Evolutionary conservation across 2,329 filamentous ascomycete genomes (phyloP), one percentile per base, ranked within the genome.

Genomic region (Penicillium sp.): DNA sequence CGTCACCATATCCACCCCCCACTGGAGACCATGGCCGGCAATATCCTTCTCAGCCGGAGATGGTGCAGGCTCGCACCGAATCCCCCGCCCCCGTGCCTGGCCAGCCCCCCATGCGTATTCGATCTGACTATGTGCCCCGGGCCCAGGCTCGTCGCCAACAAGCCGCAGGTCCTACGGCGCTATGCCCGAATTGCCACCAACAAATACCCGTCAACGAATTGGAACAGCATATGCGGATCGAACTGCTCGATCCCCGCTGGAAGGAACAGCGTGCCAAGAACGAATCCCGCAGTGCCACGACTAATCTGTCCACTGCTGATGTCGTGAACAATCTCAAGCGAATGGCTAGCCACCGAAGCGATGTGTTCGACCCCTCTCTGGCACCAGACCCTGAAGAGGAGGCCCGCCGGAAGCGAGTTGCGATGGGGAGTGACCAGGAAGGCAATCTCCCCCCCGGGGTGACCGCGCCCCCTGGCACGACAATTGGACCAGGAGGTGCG

Each of bases 251-350:
- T 66, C 91, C 91, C 0, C 82, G 86, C 50, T 97, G 91, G 90
- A 95, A 95, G 67, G 90, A 96, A 66, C 90, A 97, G 67, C 89
- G 90, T 58, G 86, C 88, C 49, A 95, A 95, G 67, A 83, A 88
- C 12, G 89, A 95, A 39, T 83, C 86, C 9, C 85, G 91, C 53
- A 88, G 86, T 55, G 82, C 88, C 1, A 90, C 87, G 0, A 94
- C 90, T 8, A 96, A 95, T 60, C 73, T 95, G 8, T 88, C 86
- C 1, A 91, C 88, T 3, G 82, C 80, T 32, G 91, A 97, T 59
- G 89, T 95, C 39, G 90, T 90, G 44, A 90, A 89, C 67, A 96
- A 97, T 66, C 79, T 97, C 54, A 97, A 97, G 75, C 85, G 91
- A n/a, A 77, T 97, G 44, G 90, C 90, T 25, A 90, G 88, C 57